Evolutionary conservation across 805 yeast species (phyloP), one percentile per base, ranked within the genome.

Genomic region (Pichia thaimueangensis): DNA sequence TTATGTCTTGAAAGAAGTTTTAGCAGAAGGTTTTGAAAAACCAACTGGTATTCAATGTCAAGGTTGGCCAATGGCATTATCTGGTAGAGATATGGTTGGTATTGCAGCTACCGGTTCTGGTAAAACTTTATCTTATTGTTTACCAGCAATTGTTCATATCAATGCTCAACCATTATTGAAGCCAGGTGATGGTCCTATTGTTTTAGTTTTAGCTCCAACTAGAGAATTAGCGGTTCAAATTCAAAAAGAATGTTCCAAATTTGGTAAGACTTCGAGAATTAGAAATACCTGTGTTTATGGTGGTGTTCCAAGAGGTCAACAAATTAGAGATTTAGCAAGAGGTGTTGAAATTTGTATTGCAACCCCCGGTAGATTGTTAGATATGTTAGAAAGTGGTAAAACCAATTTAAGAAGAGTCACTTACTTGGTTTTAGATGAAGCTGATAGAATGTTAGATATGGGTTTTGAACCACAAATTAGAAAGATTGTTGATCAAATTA

Each of bases 41-140:
- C 98, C 98, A 57, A 93, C 98, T 44, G 88, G 87, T 53, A 93
- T 93, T 60, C 98, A 93, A 73, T 87, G 96, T 68, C 98, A 93
- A 73, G 98, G 98, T 73, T 93, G 98, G 98, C 98, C 98, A 51
- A 93, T 93, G 98, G 98, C 98, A 60, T 74, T 89, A 46, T 80
- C 91, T 57, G 98, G 98, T 73, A 86, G 97, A 71, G 97, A 93
- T 65, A 84, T 93, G 91, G 86, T 93, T 68, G 98, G 98, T 76
- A 83, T 93, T 65, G 97, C 98, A 45, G 84, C 96, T 55, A 93
- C 98, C 54, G 98, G 98, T 70, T 89, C 97, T 43, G 98, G 98
- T 76, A 93, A 93, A 75, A 93, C 98, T 49, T 74, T 93, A 57
- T 86, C 97, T 32, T 93, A 91, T 75, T 87, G 96, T 74, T 74